Conservation (phyloP, 179 eudicot species). For the Vitellaria paradoxa region DNA sequence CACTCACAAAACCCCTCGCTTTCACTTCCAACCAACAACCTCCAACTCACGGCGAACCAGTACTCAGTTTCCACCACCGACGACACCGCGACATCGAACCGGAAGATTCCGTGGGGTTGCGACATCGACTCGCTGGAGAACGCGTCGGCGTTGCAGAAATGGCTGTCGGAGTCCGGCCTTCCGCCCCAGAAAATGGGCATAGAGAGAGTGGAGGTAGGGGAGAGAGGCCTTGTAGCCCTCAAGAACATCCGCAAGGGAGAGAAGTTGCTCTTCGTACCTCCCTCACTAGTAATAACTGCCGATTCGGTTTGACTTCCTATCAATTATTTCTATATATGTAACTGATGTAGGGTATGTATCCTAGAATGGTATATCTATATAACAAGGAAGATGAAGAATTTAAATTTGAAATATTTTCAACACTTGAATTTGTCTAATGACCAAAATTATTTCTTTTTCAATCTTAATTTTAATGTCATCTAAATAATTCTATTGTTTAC, state of each 20-base stretch:
- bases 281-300: slow-evolving; percentile 68
- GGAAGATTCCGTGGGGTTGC: slow-evolving; percentile 74
- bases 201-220: slow-evolving; percentile 76
- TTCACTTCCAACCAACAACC: slow-evolving; percentile 9
- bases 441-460: too few relatives aligned
- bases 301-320: slow-evolving; percentile 49
- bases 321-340: background rate
- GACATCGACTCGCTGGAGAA: slow-evolving; percentile 76
- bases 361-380: too few relatives aligned
- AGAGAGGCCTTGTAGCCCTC: slow-evolving; percentile 85
- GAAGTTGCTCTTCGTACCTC: slow-evolving; percentile 87
- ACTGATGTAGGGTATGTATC: background rate
- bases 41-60: slow-evolving; percentile 1
- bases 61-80: slow-evolving; percentile 40
- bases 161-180: slow-evolving; percentile 66
- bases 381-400: too few relatives aligned
- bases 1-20: slow-evolving; percentile 16
- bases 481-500: too few relatives aligned
- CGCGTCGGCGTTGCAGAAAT: slow-evolving; percentile 64
- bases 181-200: slow-evolving; percentile 85
- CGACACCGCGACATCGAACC: slow-evolving; percentile 6
- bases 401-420: too few relatives aligned
- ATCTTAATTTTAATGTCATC: too few relatives aligned
- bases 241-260: slow-evolving; percentile 82
- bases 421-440: too few relatives aligned